Base-by-base conservation (phyloP, 768 basidiomycete genomes). In the Amanita muscaria region DNA sequence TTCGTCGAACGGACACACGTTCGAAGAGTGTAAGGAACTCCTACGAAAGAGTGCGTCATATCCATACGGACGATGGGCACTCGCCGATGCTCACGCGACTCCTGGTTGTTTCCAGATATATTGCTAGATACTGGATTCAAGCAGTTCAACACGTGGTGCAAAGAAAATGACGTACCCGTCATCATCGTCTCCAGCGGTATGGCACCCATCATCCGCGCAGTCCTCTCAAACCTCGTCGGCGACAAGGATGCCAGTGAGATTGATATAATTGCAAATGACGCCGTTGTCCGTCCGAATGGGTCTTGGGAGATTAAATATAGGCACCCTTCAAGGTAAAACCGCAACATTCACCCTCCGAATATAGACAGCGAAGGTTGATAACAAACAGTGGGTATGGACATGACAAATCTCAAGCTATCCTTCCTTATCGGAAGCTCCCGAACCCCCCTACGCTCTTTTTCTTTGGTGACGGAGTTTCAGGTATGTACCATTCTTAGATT, bases 401-500 rank as follows among this genome's bases (percentile, higher is more conserved):
- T 59, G 96, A 99, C 65, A 99, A 99, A 66, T 90, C 87, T 5
- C 84, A 83, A 53, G 90, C 94, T 2, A 97, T 98, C 53, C 67
- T 93, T 25, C 93, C 89, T 0, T 99, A 97, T 65, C 72, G 80
- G n/a, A 65, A 70, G 32, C 71, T 93, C 33, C 53, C 67, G 5
- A 59, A 77, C 37, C 78, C 81, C 4, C 94, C 96, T 2, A 80
- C 76, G 2, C 68, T 94, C 8, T 94, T 99, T 66, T 99, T 96
- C 77, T 93, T 96, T 51, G 96, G 96, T 0, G 96, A 99, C 59
- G 96, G 96, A 25, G 96, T 96, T 40, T 92, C 89, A 45, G 91
- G 90, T 88, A 47, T 32, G 75, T 65, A 24, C 27, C 36, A 24
- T 16, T 39, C 10, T 11, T 24, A 18, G 35, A n/a, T 37, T n/a